A percentile compares a stretch with the other conserved stretches of the same genome.
Conservation (phyloP, 768 basidiomycete species). For the Sutorius australiensis region DNA sequence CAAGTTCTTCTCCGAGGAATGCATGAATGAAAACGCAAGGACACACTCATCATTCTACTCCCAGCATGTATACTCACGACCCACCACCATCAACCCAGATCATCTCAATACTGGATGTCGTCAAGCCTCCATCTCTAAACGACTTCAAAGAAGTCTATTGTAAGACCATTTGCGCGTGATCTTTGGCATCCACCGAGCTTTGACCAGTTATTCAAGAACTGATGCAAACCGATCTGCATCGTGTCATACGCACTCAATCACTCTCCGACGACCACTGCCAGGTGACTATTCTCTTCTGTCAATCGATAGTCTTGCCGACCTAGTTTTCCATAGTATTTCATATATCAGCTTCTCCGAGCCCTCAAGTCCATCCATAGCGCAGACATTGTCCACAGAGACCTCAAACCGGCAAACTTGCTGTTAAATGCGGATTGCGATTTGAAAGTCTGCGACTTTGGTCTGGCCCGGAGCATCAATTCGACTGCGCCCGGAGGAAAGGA, state of each 20-base stretch:
- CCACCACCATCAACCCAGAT: conserved; percentile 47
- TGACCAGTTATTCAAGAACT: conserved; percentile 73
- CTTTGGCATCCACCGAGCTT: conserved; percentile 4
- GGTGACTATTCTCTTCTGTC: conserved; percentile 35
- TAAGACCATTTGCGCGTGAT: conserved; percentile 29
- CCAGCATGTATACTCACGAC: conserved; percentile 1
- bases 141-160: conserved; percentile 88
- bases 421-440: conserved; percentile 89
- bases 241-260: conserved; percentile 86
- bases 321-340: conserved; percentile 54
- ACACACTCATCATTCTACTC: not conserved
- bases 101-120: conserved; percentile 88
- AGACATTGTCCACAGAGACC: conserved; percentile 72
- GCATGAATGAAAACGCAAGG: conserved; percentile 76
- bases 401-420: conserved; percentile 85
- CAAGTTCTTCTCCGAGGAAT: conserved; percentile 77
- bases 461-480: conserved; percentile 65
- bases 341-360: conserved; percentile 81
- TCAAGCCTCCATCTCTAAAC: conserved; percentile 71
- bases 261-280: conserved; percentile 89
- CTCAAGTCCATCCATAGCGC: conserved; percentile 89
- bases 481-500: conserved; percentile 53
- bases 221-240: conserved; percentile 89
- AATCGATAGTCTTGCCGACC: not conserved
- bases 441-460: conserved; percentile 87